Evolutionary conservation across 2,329 filamentous ascomycete genomes (phyloP).

Genomic region (Sarocladiaceae sp.): DNA sequence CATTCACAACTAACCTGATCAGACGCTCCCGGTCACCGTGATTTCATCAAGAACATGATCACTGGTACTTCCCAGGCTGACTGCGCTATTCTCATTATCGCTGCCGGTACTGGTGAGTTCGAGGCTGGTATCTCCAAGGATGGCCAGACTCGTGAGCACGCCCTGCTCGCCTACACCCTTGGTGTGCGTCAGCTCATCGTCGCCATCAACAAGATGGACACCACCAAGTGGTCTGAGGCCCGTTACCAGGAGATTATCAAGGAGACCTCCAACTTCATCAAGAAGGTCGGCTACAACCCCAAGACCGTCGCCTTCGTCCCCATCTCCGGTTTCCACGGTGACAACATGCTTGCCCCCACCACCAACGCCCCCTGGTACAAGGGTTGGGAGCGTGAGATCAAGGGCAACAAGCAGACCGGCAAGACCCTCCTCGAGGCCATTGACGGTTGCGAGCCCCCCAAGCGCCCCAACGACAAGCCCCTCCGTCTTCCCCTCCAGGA

Average conservation of each 20-base stretch:
- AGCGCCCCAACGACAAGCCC: constrained; percentile 96
- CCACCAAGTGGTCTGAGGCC: constrained; percentile 93
- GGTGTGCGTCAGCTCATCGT: constrained; percentile 99
- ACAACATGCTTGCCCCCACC: constrained; percentile 96
- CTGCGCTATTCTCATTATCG: constrained; percentile 99
- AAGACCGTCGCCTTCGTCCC: constrained; percentile 98
- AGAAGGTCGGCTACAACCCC: constrained; percentile 99
- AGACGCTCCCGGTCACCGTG: constrained; percentile 99
- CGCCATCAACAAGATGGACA: constrained; percentile 99
- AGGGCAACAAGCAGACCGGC: constrained; percentile 75
- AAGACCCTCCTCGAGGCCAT: constrained; percentile 99
- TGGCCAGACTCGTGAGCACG: constrained; percentile 99
- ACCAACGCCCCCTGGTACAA: constrained; percentile 99
- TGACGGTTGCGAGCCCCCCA: constrained; percentile 87
- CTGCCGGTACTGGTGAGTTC: constrained; percentile 99
- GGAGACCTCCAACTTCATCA: constrained; percentile 99
- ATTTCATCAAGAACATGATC: constrained; percentile 99
- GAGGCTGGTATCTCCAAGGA: constrained; percentile 99
- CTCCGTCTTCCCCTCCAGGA: constrained; percentile 99
- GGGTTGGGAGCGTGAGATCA: constrained; percentile 97
- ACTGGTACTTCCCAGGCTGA: constrained; percentile 99
- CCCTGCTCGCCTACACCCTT: constrained; percentile 98
- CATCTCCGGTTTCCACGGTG: constrained; percentile 99
- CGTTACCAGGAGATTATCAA: constrained; percentile 99
- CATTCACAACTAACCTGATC: constrained; percentile 13